Evolutionary conservation across 2,329 filamentous ascomycete species (phyloP).

Genomic region (Aspergillus sp.): DNA sequence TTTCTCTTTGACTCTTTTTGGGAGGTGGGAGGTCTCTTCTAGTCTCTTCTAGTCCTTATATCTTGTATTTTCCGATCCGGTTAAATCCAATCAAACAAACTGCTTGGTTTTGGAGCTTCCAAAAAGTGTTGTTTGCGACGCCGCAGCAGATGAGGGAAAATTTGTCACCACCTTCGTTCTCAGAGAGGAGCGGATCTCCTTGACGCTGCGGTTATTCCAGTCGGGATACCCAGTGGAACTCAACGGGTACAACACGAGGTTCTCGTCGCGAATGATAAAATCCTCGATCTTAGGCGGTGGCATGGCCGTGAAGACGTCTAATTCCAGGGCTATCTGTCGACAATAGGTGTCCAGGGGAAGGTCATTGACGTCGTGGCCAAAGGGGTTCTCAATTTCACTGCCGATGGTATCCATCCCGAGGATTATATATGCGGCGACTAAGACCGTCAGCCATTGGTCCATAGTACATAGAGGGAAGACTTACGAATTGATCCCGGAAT

Average conservation of each 20-base stretch:
- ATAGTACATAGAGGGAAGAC: background rate
- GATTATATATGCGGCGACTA: conserved; percentile 67
- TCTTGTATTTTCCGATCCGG: no score
- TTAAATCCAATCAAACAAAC: conserved; percentile 5
- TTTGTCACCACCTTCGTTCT: conserved; percentile 28
- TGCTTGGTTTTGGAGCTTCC: conserved; percentile 15
- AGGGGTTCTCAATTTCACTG: conserved; percentile 76
- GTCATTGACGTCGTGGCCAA: conserved; percentile 77
- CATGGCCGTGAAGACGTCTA: conserved; percentile 62
- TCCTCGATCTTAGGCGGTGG: conserved; percentile 45
- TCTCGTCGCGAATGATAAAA: conserved; percentile 36
- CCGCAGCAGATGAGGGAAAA: conserved; percentile 5
- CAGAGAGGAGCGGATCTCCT: conserved; percentile 39
- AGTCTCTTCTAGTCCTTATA: no score
- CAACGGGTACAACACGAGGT: conserved; percentile 31
- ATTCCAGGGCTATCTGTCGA: conserved; percentile 62
- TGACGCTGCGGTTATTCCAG: conserved; percentile 43
- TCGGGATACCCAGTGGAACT: conserved; percentile 40
- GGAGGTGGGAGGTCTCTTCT: no score
- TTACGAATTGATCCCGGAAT: conserved; percentile 63
- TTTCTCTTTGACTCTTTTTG: conserved; percentile 2
- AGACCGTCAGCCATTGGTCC: background rate
- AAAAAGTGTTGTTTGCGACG: conserved; percentile 12
- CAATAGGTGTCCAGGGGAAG: conserved; percentile 69
- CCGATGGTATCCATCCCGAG: conserved; percentile 69